Conservation (phyloP, 2,329 filamentous ascomycete species). For the Aulographum hederae region DNA sequence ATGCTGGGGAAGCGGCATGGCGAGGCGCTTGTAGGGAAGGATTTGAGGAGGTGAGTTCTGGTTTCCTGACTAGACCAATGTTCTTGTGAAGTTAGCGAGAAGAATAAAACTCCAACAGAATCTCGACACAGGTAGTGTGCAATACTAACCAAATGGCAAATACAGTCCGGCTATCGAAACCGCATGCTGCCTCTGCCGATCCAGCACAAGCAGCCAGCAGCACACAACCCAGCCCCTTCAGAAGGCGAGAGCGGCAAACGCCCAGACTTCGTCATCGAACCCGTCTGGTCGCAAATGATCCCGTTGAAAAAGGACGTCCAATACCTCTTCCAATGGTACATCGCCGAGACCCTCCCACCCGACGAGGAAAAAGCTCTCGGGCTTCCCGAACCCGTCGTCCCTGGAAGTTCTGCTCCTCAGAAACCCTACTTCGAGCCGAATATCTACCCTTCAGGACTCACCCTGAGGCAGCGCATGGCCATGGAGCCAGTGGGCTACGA, state of each 20-base stretch:
- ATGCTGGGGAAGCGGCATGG: conserved; percentile 25
- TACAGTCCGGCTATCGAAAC: conserved; percentile 28
- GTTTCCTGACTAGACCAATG: background rate
- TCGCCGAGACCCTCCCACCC: conserved; percentile 26
- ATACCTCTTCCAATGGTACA: conserved; percentile 29
- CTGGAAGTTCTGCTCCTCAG: too few species aligned
- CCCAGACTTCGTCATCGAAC: conserved; percentile 18
- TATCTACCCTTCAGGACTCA: background rate
- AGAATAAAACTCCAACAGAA: too few species aligned
- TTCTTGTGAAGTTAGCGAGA: too few species aligned
- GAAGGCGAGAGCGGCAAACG: conserved; percentile 3
- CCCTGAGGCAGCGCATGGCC: conserved; percentile 17
- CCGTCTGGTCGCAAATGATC: conserved; percentile 27
- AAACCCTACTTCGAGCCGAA: too few species aligned
- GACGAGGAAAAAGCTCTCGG: conserved; percentile 15
- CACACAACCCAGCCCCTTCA: conserved; percentile 10
- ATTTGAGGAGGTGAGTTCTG: conserved; percentile 24
- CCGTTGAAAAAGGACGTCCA: conserved; percentile 17
- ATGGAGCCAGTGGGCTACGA: conserved; percentile 24
- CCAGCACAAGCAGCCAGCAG: conserved; percentile 23
- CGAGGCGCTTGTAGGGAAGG: conserved; percentile 28
- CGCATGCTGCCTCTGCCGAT: conserved; percentile 27
- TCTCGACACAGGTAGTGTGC: too few species aligned
- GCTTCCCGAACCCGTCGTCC: too few species aligned
- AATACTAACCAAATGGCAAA: background rate